Conservation (phyloP, 306 rosid genomes). For the Citrullus mucosospermus region DNA sequence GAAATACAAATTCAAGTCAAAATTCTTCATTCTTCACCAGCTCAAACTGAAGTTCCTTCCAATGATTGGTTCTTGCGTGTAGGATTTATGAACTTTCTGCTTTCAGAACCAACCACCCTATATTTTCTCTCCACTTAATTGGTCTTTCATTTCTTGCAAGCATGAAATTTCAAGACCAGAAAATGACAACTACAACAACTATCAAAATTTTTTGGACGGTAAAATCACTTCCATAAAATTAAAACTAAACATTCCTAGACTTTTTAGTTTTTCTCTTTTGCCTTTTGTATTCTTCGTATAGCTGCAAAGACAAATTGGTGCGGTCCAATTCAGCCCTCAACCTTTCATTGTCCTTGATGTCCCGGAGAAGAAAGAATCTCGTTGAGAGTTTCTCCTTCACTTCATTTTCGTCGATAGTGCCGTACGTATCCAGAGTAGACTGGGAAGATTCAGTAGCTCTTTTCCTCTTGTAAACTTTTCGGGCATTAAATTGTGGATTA, state of each 20-base stretch:
- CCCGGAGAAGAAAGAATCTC: slow-evolving; percentile 52
- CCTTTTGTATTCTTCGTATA: slow-evolving; percentile 53
- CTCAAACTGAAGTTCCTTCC: too few relatives aligned
- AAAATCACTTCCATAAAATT: too few relatives aligned
- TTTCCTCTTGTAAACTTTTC: slow-evolving; percentile 39
- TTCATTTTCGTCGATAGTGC: slow-evolving; percentile 39
- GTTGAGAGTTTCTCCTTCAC: slow-evolving; percentile 42
- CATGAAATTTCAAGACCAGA: neutral
- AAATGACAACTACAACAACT: neutral
- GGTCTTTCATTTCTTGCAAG: neutral
- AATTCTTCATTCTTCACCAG: too few relatives aligned
- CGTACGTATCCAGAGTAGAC: slow-evolving; percentile 9
- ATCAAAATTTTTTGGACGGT: neutral
- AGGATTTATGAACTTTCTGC: too few relatives aligned
- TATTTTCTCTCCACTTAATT: too few relatives aligned
- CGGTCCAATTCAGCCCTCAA: slow-evolving; percentile 54
- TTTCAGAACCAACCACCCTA: too few relatives aligned
- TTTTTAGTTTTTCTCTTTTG: slow-evolving; percentile 30
- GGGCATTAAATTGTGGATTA: slow-evolving; percentile 21
- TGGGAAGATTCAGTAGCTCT: slow-evolving; percentile 21
- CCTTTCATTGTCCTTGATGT: slow-evolving; percentile 62
- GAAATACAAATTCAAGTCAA: too few relatives aligned
- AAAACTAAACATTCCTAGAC: neutral
- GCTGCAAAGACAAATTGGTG: slow-evolving; percentile 33
- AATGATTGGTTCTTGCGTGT: neutral